Percentiles rank a stretch among this genome's conserved stretches.
Conservation (phyloP, 1,139 yeast species). For the Yamadazyma atlantica region DNA sequence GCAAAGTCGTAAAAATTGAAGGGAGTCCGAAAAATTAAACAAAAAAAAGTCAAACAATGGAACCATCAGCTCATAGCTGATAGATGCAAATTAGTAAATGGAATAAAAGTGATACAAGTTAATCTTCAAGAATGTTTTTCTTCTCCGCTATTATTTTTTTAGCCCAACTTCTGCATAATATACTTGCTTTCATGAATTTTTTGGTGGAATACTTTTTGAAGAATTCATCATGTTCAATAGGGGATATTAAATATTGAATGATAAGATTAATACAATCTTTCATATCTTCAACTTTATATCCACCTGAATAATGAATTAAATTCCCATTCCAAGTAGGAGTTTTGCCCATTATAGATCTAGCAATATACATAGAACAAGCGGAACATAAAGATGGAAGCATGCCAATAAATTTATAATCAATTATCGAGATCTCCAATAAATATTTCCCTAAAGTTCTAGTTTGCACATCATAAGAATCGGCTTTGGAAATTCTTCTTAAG, state of each 20-base stretch:
- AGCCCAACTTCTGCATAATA: conserved; percentile 90
- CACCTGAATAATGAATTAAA: conserved; percentile 86
- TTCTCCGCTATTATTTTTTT: conserved; percentile 51
- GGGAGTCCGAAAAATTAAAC: not conserved
- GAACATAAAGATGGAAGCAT: conserved; percentile 80
- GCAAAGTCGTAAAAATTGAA: not conserved
- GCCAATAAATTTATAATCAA: conserved; percentile 80
- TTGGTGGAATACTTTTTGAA: conserved; percentile 92
- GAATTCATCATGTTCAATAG: conserved; percentile 91
- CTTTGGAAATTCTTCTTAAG: conserved; percentile 87
- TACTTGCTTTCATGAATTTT: conserved; percentile 87
- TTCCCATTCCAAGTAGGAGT: conserved; percentile 79
- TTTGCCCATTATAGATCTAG: conserved; percentile 75
- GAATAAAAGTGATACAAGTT: not conserved
- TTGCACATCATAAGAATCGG: conserved; percentile 92
- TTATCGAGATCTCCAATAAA: conserved; percentile 74
- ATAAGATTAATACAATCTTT: conserved; percentile 71
- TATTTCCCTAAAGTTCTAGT: conserved; percentile 91
- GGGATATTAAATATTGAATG: conserved; percentile 74
- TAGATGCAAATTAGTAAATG: not conserved
- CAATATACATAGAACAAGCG: conserved; percentile 89
- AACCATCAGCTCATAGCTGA: not conserved
- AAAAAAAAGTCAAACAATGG: not conserved
- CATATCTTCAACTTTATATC: conserved; percentile 75
- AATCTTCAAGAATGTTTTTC: conserved; percentile 23